These are phyloP conservation scores for Pythium pyrilobum DNA, from an alignment of 352 stramenopile genomes.

Conservation along the genomic window DNA sequence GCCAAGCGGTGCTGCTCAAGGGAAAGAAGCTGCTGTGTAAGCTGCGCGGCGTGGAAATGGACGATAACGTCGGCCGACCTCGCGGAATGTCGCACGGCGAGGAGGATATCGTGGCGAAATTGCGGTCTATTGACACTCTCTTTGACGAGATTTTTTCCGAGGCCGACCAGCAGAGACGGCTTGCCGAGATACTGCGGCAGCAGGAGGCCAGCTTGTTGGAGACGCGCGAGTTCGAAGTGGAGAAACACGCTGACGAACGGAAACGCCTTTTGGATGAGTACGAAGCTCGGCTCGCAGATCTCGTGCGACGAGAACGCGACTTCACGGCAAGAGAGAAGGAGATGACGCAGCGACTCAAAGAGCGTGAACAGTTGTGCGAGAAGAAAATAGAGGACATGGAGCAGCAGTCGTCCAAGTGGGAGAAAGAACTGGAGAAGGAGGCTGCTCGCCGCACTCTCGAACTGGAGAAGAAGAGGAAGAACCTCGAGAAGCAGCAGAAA, in stretches of 20 bases:
- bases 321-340: conserved; percentile 7
- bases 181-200: conserved; percentile 29
- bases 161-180: conserved; percentile 37
- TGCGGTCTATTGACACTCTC: conserved; percentile 46
- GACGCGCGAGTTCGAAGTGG: conserved; percentile 1
- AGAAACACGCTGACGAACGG: neutral
- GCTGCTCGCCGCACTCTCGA: conserved; percentile 1
- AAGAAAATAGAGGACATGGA: conserved; percentile 6
- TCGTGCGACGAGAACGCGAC: conserved; percentile 8
- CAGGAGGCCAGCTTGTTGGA: conserved; percentile 14
- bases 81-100: conserved; percentile 11
- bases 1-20: conserved; percentile 6
- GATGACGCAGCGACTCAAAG: neutral
- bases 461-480: conserved; percentile 12
- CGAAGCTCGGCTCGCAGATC: conserved; percentile 5
- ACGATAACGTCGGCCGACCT: neutral
- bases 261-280: neutral
- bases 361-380: conserved; percentile 10
- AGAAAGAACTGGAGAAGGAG: conserved; percentile 19
- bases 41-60: conserved; percentile 5
- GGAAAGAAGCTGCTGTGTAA: conserved; percentile 12
- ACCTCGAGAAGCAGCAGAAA: conserved; percentile 14
- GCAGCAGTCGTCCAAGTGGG: conserved; percentile 6
- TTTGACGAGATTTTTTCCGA: conserved; percentile 55
- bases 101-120: conserved; percentile 29